These are phyloP conservation scores for Friedmanniomyces simplex DNA, from an alignment of 495 filamentous ascomycete genomes.

Conservation along the genomic window DNA sequence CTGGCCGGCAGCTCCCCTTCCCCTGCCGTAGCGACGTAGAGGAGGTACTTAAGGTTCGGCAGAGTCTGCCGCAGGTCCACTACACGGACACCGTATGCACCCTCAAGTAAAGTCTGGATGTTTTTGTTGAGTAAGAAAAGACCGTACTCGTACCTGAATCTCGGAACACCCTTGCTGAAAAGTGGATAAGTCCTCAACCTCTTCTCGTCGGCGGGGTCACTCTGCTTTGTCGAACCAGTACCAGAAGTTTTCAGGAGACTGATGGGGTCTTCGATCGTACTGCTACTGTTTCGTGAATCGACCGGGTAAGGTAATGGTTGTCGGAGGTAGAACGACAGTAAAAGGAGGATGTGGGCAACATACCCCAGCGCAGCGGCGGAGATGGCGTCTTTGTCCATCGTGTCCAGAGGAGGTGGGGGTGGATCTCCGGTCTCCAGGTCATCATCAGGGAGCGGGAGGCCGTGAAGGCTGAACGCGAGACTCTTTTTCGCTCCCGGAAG, in stretches of 20 bases:
- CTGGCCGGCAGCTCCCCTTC: conserved; percentile 65
- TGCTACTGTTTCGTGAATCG: conserved; percentile 56
- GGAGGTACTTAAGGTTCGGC: conserved; percentile 85
- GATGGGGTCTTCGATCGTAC: conserved; percentile 71
- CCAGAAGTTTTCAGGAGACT: conserved; percentile 33
- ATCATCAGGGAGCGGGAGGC: conserved; percentile 64
- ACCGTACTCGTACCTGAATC: conserved; percentile 86
- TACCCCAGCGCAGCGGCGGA: conserved; percentile 74
- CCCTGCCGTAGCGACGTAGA: conserved; percentile 73
- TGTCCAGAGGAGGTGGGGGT: conserved; percentile 25
- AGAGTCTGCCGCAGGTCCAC: conserved; percentile 84
- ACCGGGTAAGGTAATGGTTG: conserved; percentile 75
- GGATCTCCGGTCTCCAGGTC: conserved; percentile 47
- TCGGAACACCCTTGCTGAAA: conserved; percentile 61
- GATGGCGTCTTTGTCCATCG: conserved; percentile 33
- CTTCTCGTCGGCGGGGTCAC: background rate
- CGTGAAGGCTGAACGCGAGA: conserved; percentile 68
- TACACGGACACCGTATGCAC: conserved; percentile 53
- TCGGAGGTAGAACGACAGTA: conserved; percentile 73
- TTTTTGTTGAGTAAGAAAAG: conserved; percentile 92
- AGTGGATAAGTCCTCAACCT: conserved; percentile 45
- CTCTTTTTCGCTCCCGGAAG: conserved; percentile 39
- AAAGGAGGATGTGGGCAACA: conserved; percentile 63
- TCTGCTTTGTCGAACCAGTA: conserved; percentile 12
- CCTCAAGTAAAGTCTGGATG: conserved; percentile 68